These are phyloP conservation scores for Neoascochyta sp. DNA, from an alignment of 2,329 filamentous ascomycete genomes.

Conservation along the genomic window DNA sequence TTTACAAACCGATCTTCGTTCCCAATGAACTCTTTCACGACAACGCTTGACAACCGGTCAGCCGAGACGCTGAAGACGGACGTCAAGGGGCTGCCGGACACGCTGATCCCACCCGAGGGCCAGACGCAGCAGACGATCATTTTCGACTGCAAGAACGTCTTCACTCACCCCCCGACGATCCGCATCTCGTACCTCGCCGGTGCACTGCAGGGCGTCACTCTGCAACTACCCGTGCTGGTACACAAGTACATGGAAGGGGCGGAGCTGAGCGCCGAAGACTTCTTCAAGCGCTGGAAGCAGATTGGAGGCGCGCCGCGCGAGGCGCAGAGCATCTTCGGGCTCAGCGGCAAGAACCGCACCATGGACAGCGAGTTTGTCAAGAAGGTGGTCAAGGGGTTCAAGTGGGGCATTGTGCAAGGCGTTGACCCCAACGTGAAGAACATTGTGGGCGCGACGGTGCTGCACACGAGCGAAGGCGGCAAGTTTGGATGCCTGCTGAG, in stretches of 20 bases:
- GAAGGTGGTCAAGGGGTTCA: conserved; percentile 74
- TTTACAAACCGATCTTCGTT: conserved; percentile 91
- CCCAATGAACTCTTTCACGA: conserved; percentile 85
- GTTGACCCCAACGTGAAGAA: conserved; percentile 94
- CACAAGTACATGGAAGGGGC: conserved; percentile 98
- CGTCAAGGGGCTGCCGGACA: conserved; percentile 83
- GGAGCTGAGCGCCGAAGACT: conserved; percentile 81
- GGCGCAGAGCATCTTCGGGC: conserved; percentile 78
- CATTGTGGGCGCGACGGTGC: conserved; percentile 83
- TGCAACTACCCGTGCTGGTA: conserved; percentile 81
- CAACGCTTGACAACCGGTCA: conserved; percentile 73
- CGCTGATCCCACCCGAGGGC: conserved; percentile 65
- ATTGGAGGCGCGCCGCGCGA: conserved; percentile 87
- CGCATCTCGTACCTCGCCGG: conserved; percentile 92
- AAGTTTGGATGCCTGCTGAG: conserved; percentile 93
- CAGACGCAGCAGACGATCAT: conserved; percentile 93
- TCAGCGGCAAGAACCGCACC: conserved; percentile 58
- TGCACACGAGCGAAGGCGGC: conserved; percentile 76
- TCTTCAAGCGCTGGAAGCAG: conserved; percentile 99
- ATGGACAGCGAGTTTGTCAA: conserved; percentile 69
- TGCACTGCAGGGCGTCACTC: conserved; percentile 83
- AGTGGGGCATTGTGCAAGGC: conserved; percentile 78
- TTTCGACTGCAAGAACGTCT: conserved; percentile 81
- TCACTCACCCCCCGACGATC: conserved; percentile 82
- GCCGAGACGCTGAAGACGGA: conserved; percentile 74